phyloP scores from a whole-genome alignment of 106 monocot species.

The Alisma plantagoaquatica region DNA sequence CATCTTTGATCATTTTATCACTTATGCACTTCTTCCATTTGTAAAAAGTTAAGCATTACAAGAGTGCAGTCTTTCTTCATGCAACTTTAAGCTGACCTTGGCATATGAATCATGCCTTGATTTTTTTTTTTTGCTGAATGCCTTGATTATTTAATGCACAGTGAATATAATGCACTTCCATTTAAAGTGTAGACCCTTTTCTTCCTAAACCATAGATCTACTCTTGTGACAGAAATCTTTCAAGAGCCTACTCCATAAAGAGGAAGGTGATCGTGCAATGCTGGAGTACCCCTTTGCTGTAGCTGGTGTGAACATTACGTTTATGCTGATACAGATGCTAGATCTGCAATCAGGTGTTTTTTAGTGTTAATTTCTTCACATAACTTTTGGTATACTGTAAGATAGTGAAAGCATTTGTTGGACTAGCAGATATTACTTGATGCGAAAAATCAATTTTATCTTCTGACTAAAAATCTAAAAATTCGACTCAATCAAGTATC shows the following conservation, averaged over 20 bases:
- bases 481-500: too few species aligned
- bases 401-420: too few species aligned
- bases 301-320: conserved; percentile 95
- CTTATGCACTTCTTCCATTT: not conserved
- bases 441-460: too few species aligned
- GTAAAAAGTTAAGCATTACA: conserved; percentile 1
- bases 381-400: not conserved
- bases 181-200: not conserved
- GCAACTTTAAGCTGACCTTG: too few species aligned
- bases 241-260: conserved; percentile 74
- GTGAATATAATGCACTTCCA: not conserved
- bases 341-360: conserved; percentile 58
- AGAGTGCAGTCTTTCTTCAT: too few species aligned
- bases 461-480: too few species aligned
- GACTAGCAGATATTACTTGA: too few species aligned
- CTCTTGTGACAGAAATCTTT: conserved; percentile 94
- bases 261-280: conserved; percentile 61
- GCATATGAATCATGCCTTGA: too few species aligned
- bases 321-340: conserved; percentile 98
- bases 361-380: not conserved
- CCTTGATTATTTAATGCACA: not conserved
- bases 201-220: not conserved
- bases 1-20: not conserved
- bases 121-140: not conserved
- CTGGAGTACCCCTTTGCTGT: conserved; percentile 99